Base-by-base conservation (phyloP, 2,329 filamentous ascomycete genomes). In the Rutstroemia sp. region DNA sequence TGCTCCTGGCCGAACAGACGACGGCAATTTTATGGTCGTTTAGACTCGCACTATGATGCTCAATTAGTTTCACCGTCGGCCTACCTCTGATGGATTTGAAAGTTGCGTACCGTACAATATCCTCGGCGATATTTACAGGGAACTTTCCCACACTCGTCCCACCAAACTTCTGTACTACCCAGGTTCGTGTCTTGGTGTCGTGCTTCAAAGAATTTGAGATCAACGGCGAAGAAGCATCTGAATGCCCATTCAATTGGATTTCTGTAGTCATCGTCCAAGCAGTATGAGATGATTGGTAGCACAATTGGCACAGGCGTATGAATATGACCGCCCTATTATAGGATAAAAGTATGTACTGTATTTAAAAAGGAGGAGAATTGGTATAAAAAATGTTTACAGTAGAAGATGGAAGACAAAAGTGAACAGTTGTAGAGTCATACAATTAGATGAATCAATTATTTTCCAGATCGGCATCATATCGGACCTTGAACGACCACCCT, bases 71-170 rank as follows among this genome's bases (percentile, higher is more conserved):
- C 19, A 10, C 7, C 41, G 34, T 21, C 23, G 9, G 38, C 27
- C 19, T 42, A 7, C 12, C 44, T 60, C 60, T 54, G 19, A 42
- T 41, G 47, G 21, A 19, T 30, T 37, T 19, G 49, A 18, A 42
- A 53, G 21, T 21, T 38, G 49, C 72, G 70, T 73, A 82, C 79
- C 76, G 75, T 63, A 92, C 81, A 69, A 92, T 90, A 66, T 88
- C 80, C 64, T 83, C 79, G 27, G 85, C 83, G 66, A 88, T 87
- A 70, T 87, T 86, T 64, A 82, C 80, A 52, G 92, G 86, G 67
- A 95, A 96, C 74, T 97, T 97, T 66, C 92, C 94, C 52, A 97
- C 88, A 69, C 90, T 95, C 52, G 92, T 99, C 52, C 92, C 92
- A 61, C 92, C 92, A 72, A 95, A 96, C 73, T 96, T 96, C 72